Conservation (phyloP, 805 yeast genomes). For the Teunomyces lycoperdinae region DNA sequence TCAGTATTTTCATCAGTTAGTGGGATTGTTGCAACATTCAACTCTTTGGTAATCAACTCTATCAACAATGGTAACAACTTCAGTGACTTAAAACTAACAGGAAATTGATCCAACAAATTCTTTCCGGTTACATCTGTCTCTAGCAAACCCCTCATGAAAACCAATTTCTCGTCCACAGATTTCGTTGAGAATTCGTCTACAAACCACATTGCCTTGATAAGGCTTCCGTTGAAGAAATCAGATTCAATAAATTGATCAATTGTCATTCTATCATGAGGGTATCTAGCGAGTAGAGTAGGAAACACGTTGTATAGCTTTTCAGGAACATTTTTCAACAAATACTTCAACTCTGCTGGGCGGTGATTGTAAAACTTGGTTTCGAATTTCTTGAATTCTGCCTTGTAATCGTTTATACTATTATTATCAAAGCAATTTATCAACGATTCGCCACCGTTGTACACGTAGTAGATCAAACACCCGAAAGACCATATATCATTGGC, state of each 20-base stretch:
- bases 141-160: slow-evolving; percentile 67
- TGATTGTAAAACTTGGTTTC: slow-evolving; percentile 43
- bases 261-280: slow-evolving; percentile 54
- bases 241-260: slow-evolving; percentile 70
- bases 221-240: slow-evolving; percentile 75
- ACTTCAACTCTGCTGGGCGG: slow-evolving; percentile 31
- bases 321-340: slow-evolving; percentile 59
- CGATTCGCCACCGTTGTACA: slow-evolving; percentile 57
- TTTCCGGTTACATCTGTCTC: slow-evolving; percentile 17
- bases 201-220: slow-evolving; percentile 75
- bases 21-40: slow-evolving; percentile 18
- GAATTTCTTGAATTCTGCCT: slow-evolving; percentile 50
- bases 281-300: slow-evolving; percentile 53
- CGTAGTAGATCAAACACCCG: slow-evolving; percentile 70
- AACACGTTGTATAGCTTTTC: slow-evolving; percentile 47
- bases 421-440: slow-evolving; percentile 41
- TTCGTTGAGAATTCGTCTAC: slow-evolving; percentile 82
- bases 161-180: slow-evolving; percentile 59
- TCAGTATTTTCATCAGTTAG: slow-evolving; percentile 28
- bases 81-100: slow-evolving; percentile 49
- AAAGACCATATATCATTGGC: slow-evolving; percentile 82
- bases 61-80: slow-evolving; percentile 73
- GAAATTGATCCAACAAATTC: slow-evolving; percentile 30
- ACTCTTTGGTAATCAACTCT: slow-evolving; percentile 46
- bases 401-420: slow-evolving; percentile 58